Base-by-base conservation (phyloP, 352 stramenopile genomes). In the Globisporangium cylindrosporum region DNA sequence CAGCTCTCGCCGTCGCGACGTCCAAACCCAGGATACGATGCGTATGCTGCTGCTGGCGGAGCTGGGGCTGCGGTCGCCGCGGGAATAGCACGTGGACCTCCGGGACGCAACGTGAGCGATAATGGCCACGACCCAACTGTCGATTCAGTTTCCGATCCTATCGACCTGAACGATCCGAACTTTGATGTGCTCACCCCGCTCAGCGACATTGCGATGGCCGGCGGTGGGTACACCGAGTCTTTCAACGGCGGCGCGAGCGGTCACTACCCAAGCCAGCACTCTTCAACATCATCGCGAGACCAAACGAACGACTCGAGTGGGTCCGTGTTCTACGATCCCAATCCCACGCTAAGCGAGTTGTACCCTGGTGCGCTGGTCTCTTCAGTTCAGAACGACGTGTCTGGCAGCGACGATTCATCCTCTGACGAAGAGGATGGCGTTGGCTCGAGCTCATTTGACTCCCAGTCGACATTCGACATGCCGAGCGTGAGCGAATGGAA, bases 111-210 rank as follows among this genome's bases (percentile, higher is more conserved):
- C 7, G 8, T 25, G 20, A 60, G 29, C 22, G 32, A 51, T 18
- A 20, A 67, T 20, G 43, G 48, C 29, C n/a, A 60, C 5, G 48
- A 58, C 20, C 51, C 20, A 10, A 38, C 27, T 4, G n/a, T n/a
- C 24, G 56, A 65, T 4, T 51, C 58, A 20, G 22, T 46, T 20
- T 15, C 43, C 64, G 41, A 59, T 14, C 58, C 65, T 49, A 68
- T 83, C 38, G 73, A 85, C 62, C 79, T 80, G 55, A 80, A 85
- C 70, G 77, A 89, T 61, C 76, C 74, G 27, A 76, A 75, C 24
- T 66, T 88, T 12, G 84, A 90, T 67, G 65, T 89, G 54, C 68
- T 92, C n/a, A 89, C 84, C 12, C 81, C 84, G n/a, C 69, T 68
- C 9, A 89, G 79, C 66, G 79, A 90, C 55, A 90, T 90, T 15